Evolutionary conservation across 1,284 basidiomycete species (phyloP).

Genomic region (Leccinum solheimii): DNA sequence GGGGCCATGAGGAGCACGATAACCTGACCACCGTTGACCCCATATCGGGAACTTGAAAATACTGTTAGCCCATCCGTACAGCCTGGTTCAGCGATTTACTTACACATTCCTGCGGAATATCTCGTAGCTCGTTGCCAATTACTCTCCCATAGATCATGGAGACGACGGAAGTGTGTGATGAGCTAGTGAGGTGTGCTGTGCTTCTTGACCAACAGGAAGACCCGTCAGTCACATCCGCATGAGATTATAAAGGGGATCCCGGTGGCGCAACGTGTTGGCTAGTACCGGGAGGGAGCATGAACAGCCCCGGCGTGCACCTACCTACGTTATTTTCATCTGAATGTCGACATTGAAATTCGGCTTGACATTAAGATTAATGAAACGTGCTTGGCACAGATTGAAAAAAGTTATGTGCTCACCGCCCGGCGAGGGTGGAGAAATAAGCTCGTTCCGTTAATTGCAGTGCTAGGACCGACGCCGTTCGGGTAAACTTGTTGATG

Average conservation of each 20-base stretch:
- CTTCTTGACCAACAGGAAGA: constrained; percentile 18
- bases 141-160: constrained; percentile 34
- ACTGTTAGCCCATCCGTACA: constrained; percentile 16
- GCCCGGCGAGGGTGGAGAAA: constrained; percentile 20
- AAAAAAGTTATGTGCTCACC: constrained; percentile 7
- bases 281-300: constrained; percentile 18
- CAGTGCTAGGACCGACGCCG: constrained; percentile 19
- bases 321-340: constrained; percentile 21
- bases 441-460: constrained; percentile 19
- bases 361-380: constrained; percentile 26
- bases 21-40: constrained; percentile 34
- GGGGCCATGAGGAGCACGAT: constrained; percentile 28
- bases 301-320: constrained; percentile 28
- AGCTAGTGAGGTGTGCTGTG: constrained; percentile 14
- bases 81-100: constrained; percentile 14
- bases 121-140: constrained; percentile 34
- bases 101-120: constrained; percentile 32
- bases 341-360: constrained; percentile 14
- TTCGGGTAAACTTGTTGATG: constrained; percentile 7
- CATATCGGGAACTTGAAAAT: constrained; percentile 32
- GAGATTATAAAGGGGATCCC: constrained; percentile 31
- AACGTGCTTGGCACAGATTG: constrained; percentile 25
- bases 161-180: constrained; percentile 16
- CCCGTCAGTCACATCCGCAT: constrained; percentile 19
- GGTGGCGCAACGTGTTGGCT: constrained; percentile 26